Evolutionary conservation across 176 grass and related monocot genomes (phyloP), one percentile per base, ranked within the genome.

Genomic region (Alloteropsis semialata): DNA sequence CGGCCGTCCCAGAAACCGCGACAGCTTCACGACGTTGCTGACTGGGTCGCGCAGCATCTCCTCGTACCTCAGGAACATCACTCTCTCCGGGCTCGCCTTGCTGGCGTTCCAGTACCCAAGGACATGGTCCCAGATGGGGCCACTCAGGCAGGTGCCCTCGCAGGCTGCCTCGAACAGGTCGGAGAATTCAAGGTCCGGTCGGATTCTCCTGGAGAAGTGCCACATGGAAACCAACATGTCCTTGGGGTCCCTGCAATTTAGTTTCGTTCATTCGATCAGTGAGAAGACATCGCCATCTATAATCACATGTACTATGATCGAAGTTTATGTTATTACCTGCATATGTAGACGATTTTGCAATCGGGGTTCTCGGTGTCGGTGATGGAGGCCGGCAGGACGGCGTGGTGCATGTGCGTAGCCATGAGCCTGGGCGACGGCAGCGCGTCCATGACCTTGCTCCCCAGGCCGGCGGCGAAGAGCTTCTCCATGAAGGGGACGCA

Each of bases 11-110:
- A 81, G 24, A 37, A 89, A 85, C 55, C 37, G 57, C 8, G 87
- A 36, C 19, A 85, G 43, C 46, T 46, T 85, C 69, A 0, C 41
- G 18, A 75, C 57, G 14, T 69, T 81, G 2, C n/a, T 11, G 7
- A 37, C 14, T 0, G 87, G 82, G 5, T 74, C 82, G 7, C 9
- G 11, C 37, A 81, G 51, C 49, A 89, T 70, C 12, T 89, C 28
- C 13, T 89, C 87, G n/a, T 89, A 89, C 34, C 68, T 76, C 39
- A 90, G 61, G 72, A 86, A 86, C n/a, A 88, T 0, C 17, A 84
- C 62, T 2, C 16, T 50, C 18, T 72, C 61, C 0, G 86, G 72
- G 5, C 36, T 67, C 25, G 6, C 37, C 57, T 60, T 68, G 24
- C 45, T 46, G 9, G 6, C 46, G 56, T 69, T 68, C 86, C 63